Evolutionary conservation across 78 protist genomes (phyloP).

Genomic region (Tieghemostelium lacteum): DNA sequence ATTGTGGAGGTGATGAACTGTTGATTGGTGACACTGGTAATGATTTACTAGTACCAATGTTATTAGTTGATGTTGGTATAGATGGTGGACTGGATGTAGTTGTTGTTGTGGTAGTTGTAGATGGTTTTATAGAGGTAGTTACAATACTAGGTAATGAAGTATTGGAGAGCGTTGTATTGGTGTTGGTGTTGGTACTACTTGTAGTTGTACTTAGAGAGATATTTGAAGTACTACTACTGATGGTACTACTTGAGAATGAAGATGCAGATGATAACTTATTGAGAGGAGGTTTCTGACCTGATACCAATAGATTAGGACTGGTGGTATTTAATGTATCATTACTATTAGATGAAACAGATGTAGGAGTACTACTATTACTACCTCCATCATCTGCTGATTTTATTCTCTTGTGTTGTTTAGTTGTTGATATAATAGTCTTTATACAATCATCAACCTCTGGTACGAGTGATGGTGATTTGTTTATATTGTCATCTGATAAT

Average conservation of each 20-base stretch:
- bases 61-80: conserved; percentile 5
- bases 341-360: too few relatives aligned
- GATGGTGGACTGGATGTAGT: conserved; percentile 40
- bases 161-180: neutral
- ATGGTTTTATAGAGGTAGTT: neutral
- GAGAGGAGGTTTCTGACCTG: too few relatives aligned
- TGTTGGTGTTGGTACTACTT: neutral
- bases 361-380: too few relatives aligned
- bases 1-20: conserved; percentile 10
- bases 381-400: neutral
- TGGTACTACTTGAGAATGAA: too few relatives aligned
- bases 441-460: neutral
- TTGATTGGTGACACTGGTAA: neutral
- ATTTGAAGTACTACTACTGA: neutral
- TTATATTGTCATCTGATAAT: neutral
- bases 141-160: neutral
- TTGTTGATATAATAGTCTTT: neutral
- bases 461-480: neutral
- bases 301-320: neutral
- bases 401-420: neutral
- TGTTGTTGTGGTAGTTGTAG: conserved; percentile 4
- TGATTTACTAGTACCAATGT: neutral
- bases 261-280: too few relatives aligned
- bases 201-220: neutral
- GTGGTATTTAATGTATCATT: neutral